Percentiles rank a stretch among this genome's conserved stretches.
These are phyloP conservation scores for Sphaerobolus stellatus DNA, from an alignment of 1,284 basidiomycete genomes.

Conservation along the genomic window DNA sequence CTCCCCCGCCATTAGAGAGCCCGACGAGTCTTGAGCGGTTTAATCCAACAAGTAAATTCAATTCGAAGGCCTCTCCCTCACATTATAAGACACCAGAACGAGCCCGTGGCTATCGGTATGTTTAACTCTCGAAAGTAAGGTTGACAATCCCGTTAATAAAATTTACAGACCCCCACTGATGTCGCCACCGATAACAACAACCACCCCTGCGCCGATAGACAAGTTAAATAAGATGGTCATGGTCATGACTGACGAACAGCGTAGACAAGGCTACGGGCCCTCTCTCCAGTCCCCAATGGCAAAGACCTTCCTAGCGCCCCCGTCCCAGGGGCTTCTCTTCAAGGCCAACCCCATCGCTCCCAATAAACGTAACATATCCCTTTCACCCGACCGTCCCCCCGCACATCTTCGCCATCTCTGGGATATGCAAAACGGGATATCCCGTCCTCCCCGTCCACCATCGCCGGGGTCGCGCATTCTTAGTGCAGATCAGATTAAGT, in stretches of 20 bases:
- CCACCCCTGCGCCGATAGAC: conserved; percentile 50
- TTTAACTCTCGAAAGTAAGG: conserved; percentile 9
- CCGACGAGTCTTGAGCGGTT: not conserved
- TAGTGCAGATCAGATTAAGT: conserved; percentile 18
- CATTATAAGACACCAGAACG: conserved; percentile 17
- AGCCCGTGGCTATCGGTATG: conserved; percentile 14
- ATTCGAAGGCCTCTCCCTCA: not conserved
- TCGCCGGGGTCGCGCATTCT: conserved; percentile 18
- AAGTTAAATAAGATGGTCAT: conserved; percentile 17
- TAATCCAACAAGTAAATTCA: conserved; percentile 17
- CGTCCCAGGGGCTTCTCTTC: conserved; percentile 26
- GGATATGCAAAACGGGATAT: not conserved
- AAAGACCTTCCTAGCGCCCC: conserved; percentile 24
- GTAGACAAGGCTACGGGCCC: conserved; percentile 65
- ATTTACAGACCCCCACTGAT: conserved; percentile 29
- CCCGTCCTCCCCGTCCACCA: conserved; percentile 27
- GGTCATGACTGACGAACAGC: conserved; percentile 65
- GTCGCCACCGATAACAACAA: conserved; percentile 54
- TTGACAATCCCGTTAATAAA: conserved; percentile 17
- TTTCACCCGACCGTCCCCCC: conserved; percentile 10
- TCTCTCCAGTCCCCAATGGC: conserved; percentile 59
- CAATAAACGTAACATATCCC: conserved; percentile 5
- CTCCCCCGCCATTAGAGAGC: conserved; percentile 16
- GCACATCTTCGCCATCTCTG: conserved; percentile 16
- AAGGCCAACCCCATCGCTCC: conserved; percentile 13